These are phyloP conservation scores for Apostasia shenzhenica DNA, from an alignment of 106 monocot genomes.

Conservation along the genomic window DNA sequence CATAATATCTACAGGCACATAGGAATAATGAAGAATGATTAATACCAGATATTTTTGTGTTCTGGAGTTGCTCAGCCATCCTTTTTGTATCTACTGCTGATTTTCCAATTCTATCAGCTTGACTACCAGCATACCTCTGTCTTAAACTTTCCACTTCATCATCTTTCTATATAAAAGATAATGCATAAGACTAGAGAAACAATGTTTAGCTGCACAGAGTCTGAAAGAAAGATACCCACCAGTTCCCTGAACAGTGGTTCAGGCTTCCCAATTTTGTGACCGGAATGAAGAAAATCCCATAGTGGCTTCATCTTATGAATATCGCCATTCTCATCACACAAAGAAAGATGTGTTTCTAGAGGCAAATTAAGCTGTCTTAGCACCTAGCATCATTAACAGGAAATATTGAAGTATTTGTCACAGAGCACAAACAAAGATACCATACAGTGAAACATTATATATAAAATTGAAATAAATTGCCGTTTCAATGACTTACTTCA, in stretches of 20 bases:
- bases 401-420: constrained; percentile 3
- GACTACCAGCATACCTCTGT: constrained; percentile 84
- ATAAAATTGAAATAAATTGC: neutral
- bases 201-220: neutral
- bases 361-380: constrained; percentile 77
- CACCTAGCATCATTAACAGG: constrained; percentile 39
- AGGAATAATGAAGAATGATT: neutral
- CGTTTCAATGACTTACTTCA: constrained; percentile 40
- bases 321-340: constrained; percentile 67
- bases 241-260: constrained; percentile 85
- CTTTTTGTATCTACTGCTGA: constrained; percentile 61
- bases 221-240: constrained; percentile 28
- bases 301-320: constrained; percentile 52
- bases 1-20: no score
- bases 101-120: constrained; percentile 74
- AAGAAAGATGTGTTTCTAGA: constrained; percentile 34
- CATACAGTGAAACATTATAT: neutral
- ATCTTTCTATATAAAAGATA: constrained; percentile 57
- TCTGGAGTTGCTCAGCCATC: constrained; percentile 58
- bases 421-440: neutral
- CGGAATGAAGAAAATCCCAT: constrained; percentile 79
- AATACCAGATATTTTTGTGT: constrained; percentile 58
- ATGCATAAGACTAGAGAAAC: neutral
- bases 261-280: constrained; percentile 86
- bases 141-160: constrained; percentile 77